These are phyloP conservation scores for Bruguiera parviflora DNA, from an alignment of 345 rosid genomes.

Conservation along the genomic window DNA sequence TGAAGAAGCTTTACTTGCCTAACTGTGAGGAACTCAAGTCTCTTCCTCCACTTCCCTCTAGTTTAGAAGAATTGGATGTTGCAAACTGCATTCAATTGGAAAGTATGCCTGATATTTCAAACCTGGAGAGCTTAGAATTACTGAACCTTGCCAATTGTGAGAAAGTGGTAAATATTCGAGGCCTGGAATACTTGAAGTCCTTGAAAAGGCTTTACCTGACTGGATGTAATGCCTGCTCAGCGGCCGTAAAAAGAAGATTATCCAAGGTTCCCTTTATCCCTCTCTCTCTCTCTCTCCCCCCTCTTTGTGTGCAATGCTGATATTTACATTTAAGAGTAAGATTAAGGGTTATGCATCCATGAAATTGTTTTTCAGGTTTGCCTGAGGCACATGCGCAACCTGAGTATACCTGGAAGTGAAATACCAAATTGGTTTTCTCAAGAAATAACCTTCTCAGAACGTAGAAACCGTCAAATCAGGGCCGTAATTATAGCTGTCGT, in stretches of 20 bases:
- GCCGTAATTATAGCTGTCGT: slow-evolving; percentile 47
- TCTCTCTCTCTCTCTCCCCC: too few relatives aligned
- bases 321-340: neutral
- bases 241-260: slow-evolving; percentile 33
- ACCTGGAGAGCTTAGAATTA: slow-evolving; percentile 21
- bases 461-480: slow-evolving; percentile 34
- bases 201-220: slow-evolving; percentile 38
- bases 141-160: slow-evolving; percentile 45
- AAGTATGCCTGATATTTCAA: slow-evolving; percentile 29
- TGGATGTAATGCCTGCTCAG: slow-evolving; percentile 33
- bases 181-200: slow-evolving; percentile 40
- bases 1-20: slow-evolving; percentile 30
- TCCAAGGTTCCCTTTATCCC: slow-evolving; percentile 32
- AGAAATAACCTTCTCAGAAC: slow-evolving; percentile 32
- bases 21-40: slow-evolving; percentile 34
- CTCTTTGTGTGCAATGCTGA: neutral
- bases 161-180: slow-evolving; percentile 39
- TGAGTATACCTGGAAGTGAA: slow-evolving; percentile 57
- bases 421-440: slow-evolving; percentile 55
- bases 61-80: slow-evolving; percentile 30
- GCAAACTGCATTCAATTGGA: slow-evolving; percentile 41
- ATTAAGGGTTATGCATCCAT: neutral
- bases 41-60: slow-evolving; percentile 51
- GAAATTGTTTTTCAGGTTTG: slow-evolving; percentile 31
- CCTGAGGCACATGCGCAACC: slow-evolving; percentile 35